A percentile compares a stretch with the other conserved stretches of the same genome.
These are phyloP conservation scores for Alloteropsis angusta DNA, from an alignment of 202 grass and related monocot genomes.

Conservation along the genomic window DNA sequence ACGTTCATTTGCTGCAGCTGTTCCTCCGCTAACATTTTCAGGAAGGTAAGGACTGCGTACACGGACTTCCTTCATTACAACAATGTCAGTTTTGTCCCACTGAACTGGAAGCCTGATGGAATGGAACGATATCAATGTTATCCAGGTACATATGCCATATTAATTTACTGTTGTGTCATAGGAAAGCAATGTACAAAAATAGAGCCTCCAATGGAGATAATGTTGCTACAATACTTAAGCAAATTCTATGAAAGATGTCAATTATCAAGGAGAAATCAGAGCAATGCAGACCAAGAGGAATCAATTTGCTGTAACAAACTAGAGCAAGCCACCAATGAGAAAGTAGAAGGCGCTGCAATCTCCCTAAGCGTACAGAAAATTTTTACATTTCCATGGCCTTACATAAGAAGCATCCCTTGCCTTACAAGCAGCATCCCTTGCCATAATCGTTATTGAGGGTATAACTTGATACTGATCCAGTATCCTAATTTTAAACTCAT, in stretches of 20 bases:
- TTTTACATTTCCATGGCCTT: neutral
- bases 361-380: neutral
- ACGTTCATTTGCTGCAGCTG: constrained; percentile 81
- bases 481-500: too few relatives aligned
- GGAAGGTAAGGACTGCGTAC: constrained; percentile 78
- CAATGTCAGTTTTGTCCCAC: constrained; percentile 93
- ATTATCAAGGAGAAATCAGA: constrained; percentile 8
- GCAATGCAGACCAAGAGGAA: neutral
- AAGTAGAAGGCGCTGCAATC: neutral
- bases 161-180: neutral
- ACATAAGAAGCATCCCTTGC: too few relatives aligned
- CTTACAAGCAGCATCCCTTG: neutral
- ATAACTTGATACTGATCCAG: constrained; percentile 5
- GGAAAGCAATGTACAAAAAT: neutral
- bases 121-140: constrained; percentile 20
- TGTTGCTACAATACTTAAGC: neutral
- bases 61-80: constrained; percentile 89
- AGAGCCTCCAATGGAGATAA: neutral
- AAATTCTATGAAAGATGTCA: neutral
- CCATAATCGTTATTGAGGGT: neutral
- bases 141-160: neutral
- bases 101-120: constrained; percentile 83
- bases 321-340: neutral
- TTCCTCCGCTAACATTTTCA: constrained; percentile 89
- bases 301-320: neutral